phyloP scores from a whole-genome alignment of 1,139 yeast species.

The Yamadazyma sp. region DNA sequence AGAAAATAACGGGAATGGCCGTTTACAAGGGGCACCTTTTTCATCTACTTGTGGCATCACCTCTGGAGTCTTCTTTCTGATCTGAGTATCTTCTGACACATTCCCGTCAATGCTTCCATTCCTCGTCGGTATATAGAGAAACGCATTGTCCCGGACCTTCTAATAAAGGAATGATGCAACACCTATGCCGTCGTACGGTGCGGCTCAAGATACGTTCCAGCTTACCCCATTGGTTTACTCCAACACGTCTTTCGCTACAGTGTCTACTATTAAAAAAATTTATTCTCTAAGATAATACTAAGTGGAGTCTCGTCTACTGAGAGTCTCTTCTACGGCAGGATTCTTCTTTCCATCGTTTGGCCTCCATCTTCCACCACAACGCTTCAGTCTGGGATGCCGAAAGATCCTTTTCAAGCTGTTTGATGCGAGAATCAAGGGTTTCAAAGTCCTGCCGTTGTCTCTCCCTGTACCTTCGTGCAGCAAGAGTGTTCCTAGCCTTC shows the following conservation, averaged over 20 bases:
- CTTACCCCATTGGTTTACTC: no score
- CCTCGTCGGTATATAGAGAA: no score
- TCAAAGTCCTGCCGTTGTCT: constrained; percentile 20
- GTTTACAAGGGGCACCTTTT: no score
- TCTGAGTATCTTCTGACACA: no score
- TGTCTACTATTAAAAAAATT: not conserved
- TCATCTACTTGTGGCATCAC: no score
- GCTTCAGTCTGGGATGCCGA: constrained; percentile 14
- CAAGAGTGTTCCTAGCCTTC: constrained; percentile 19
- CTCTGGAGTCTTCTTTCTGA: no score
- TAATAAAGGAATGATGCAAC: no score
- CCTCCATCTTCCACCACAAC: constrained; percentile 23
- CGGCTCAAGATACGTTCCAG: no score
- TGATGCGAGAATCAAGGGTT: constrained; percentile 18
- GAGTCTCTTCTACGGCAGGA: constrained; percentile 2
- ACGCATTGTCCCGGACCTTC: no score
- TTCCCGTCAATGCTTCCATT: no score
- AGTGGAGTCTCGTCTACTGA: not conserved
- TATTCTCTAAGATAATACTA: not conserved
- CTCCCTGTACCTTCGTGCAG: constrained; percentile 22
- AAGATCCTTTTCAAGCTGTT: constrained; percentile 18
- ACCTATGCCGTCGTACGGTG: no score
- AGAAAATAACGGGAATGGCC: no score
- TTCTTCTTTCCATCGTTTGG: constrained; percentile 7
- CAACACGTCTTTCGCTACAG: not conserved